These are phyloP conservation scores for Morella rubra DNA, from an alignment of 306 rosid species.

Conservation along the genomic window DNA sequence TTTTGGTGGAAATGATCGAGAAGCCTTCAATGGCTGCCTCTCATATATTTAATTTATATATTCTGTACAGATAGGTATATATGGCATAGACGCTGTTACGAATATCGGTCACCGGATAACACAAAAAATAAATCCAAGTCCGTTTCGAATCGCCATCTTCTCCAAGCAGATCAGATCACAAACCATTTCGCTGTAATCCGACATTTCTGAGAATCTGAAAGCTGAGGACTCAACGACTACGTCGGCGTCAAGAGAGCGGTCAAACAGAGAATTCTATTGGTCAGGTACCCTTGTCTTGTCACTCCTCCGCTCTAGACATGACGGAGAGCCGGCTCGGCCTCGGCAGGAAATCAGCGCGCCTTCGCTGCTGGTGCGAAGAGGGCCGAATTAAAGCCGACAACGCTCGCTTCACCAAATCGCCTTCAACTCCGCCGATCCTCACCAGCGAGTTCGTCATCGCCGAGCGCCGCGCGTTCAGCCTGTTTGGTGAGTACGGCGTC, in stretches of 20 bases:
- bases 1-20: conserved; percentile 7
- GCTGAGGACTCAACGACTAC: conserved; percentile 16
- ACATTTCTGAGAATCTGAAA: background rate
- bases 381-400: conserved; percentile 85
- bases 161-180: conserved; percentile 28
- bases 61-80: conserved; percentile 26
- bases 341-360: conserved; percentile 68
- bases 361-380: conserved; percentile 77
- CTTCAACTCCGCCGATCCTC: conserved; percentile 90
- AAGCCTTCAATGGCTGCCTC: conserved; percentile 48
- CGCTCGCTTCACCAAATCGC: conserved; percentile 84
- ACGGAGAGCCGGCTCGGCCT: conserved; percentile 81
- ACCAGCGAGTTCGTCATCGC: conserved; percentile 98
- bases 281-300: background rate
- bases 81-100: conserved; percentile 26
- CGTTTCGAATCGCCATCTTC: conserved; percentile 17
- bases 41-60: conserved; percentile 25
- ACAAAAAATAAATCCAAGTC: conserved; percentile 30
- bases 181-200: background rate
- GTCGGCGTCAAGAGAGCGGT: background rate
- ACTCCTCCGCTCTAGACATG: conserved; percentile 56
- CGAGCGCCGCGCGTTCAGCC: conserved; percentile 89
- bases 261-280: background rate
- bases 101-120: conserved; percentile 44
- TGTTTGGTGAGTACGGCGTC: conserved; percentile 63